Evolutionary conservation across 2,329 filamentous ascomycete species (phyloP).

Genomic region (Diaporthe capsici): DNA sequence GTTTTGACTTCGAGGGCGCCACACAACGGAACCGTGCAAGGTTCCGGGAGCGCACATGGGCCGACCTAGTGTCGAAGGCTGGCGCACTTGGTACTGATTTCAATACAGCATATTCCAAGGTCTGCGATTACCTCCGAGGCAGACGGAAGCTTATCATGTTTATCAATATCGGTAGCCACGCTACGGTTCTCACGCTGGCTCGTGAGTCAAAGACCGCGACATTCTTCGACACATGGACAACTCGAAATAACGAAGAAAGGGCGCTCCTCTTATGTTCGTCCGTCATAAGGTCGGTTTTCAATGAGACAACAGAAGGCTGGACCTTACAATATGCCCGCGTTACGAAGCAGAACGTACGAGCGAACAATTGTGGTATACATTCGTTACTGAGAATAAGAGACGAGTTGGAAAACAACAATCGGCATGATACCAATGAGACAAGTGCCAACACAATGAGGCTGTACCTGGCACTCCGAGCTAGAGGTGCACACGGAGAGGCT

Average conservation of each 20-base stretch:
- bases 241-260: neutral
- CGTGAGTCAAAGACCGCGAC: neutral
- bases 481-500: neutral
- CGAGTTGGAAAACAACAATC: neutral
- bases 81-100: neutral
- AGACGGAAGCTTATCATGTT: neutral
- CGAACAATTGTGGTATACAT: neutral
- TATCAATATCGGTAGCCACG: neutral
- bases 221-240: neutral
- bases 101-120: neutral
- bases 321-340: neutral
- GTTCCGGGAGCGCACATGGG: neutral
- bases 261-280: neutral
- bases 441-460: neutral
- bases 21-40: neutral
- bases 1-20: neutral
- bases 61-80: neutral
- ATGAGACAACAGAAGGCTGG: neutral
- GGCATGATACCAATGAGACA: neutral
- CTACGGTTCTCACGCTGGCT: neutral
- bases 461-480: neutral
- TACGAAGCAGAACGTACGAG: neutral
- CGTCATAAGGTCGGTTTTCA: neutral
- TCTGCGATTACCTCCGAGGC: neutral
- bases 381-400: neutral